Percentiles rank a stretch among this genome's conserved stretches.
Evolutionary conservation across 179 eudicot genomes (phyloP).

Genomic region (Nepenthes alata): DNA sequence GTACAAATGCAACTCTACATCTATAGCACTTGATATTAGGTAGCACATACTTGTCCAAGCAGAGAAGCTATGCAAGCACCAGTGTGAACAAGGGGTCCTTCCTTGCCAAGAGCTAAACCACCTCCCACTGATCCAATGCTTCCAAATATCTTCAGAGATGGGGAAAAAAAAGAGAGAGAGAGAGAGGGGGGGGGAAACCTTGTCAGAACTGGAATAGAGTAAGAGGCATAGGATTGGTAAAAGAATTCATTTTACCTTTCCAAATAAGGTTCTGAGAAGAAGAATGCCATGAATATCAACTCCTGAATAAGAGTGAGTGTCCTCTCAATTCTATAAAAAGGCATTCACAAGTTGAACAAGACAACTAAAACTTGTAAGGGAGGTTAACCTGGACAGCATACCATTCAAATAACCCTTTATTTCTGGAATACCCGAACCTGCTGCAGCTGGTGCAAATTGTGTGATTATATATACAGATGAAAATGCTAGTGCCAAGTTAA

Average conservation of each 20-base stretch:
- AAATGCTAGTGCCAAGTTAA: conserved; percentile 75
- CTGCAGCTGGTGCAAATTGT: conserved; percentile 91
- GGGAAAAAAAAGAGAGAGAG: neutral
- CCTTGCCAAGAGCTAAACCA: conserved; percentile 97
- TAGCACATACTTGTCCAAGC: conserved; percentile 70
- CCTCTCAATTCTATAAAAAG: neutral
- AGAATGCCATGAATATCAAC: conserved; percentile 90
- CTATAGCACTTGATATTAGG: neutral
- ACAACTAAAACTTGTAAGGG: conserved; percentile 4
- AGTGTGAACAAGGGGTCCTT: conserved; percentile 97
- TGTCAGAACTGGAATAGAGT: conserved; percentile 1
- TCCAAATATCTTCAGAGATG: conserved; percentile 59
- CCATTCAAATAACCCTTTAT: conserved; percentile 97
- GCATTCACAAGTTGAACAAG: neutral
- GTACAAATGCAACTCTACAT: no score
- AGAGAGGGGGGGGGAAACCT: neutral
- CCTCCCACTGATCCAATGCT: conserved; percentile 99
- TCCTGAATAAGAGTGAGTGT: conserved; percentile 35
- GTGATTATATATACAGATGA: conserved; percentile 87
- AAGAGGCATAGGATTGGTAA: neutral
- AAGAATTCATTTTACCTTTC: conserved; percentile 48
- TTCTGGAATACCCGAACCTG: conserved; percentile 98
- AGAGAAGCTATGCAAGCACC: conserved; percentile 99
- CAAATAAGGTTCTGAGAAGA: conserved; percentile 81
- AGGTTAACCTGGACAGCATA: conserved; percentile 18